Evolutionary conservation across 306 rosid species (phyloP).

Genomic region (Carpinus viminea): DNA sequence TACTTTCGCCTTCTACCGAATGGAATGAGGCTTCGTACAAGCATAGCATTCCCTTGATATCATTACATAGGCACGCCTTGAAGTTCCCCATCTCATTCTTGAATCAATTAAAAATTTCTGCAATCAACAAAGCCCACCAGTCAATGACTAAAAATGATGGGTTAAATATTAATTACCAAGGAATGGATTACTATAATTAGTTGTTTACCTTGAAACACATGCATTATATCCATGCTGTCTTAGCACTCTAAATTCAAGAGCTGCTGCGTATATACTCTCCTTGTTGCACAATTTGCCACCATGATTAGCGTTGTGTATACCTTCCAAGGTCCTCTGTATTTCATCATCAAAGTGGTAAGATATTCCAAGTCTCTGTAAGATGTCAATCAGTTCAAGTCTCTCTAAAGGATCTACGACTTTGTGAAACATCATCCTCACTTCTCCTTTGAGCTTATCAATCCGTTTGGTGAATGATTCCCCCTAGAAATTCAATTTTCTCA

Average conservation of each 20-base stretch:
- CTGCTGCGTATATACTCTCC: conserved; percentile 9
- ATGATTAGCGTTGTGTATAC: not conserved
- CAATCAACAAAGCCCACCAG: not conserved
- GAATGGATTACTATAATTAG: not conserved
- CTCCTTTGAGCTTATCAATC: not conserved
- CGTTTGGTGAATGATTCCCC: conserved; percentile 2
- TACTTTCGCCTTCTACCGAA: conserved; percentile 26
- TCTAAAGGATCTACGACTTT: conserved; percentile 6
- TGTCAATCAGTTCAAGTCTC: conserved; percentile 31
- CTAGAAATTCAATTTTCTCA: not conserved
- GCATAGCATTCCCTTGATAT: conserved; percentile 21
- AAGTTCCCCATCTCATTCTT: conserved; percentile 21
- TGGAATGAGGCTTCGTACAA: conserved; percentile 41
- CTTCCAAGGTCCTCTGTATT: conserved; percentile 8
- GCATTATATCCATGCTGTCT: conserved; percentile 41
- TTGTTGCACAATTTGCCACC: not conserved
- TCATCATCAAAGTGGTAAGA: conserved; percentile 37
- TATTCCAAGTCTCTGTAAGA: conserved; percentile 41
- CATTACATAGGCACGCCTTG: not conserved
- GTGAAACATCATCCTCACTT: conserved; percentile 22
- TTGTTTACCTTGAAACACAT: conserved; percentile 28
- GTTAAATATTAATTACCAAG: no score
- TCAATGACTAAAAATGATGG: no score
- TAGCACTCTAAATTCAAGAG: conserved; percentile 35
- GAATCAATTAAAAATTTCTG: conserved; percentile 28